phyloP scores from a whole-genome alignment of 2,329 filamentous ascomycete species.

The Ascochyta clinopodiicola region DNA sequence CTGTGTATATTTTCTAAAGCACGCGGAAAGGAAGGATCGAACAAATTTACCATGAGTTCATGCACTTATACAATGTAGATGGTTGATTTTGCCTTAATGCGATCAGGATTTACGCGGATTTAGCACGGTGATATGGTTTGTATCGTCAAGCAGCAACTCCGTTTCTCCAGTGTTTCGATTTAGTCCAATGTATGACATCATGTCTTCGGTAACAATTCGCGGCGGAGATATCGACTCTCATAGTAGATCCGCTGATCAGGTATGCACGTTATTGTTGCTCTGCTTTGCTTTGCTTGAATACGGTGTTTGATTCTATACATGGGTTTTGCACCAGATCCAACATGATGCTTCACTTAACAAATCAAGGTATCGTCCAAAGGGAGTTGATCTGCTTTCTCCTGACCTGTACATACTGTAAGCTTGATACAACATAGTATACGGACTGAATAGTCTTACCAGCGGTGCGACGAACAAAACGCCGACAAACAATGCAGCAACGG shows the following conservation, averaged over 20 bases:
- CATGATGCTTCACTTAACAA: neutral
- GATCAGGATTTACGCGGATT: neutral
- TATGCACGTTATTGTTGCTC: neutral
- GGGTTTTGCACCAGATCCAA: neutral
- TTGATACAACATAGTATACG: neutral
- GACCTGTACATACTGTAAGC: conserved; percentile 47
- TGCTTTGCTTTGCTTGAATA: neutral
- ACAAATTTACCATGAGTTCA: conserved; percentile 49
- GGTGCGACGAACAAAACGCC: conserved; percentile 82
- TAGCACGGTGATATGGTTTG: neutral
- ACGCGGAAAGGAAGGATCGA: conserved; percentile 71
- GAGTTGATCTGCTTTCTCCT: conserved; percentile 71
- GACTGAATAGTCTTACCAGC: conserved; percentile 66
- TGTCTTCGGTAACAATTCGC: neutral
- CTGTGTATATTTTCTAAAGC: conserved; percentile 32
- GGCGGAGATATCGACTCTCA: neutral
- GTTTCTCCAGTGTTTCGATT: neutral
- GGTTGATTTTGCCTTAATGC: neutral
- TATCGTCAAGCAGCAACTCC: neutral
- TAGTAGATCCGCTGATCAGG: neutral
- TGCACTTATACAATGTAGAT: neutral
- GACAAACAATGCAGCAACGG: conserved; percentile 78
- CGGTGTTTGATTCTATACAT: neutral
- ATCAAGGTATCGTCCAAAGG: conserved; percentile 60
- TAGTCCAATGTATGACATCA: conserved; percentile 7